Evolutionary conservation across 257 asterid genomes (phyloP).

Genomic region (Scutellaria galericulata): DNA sequence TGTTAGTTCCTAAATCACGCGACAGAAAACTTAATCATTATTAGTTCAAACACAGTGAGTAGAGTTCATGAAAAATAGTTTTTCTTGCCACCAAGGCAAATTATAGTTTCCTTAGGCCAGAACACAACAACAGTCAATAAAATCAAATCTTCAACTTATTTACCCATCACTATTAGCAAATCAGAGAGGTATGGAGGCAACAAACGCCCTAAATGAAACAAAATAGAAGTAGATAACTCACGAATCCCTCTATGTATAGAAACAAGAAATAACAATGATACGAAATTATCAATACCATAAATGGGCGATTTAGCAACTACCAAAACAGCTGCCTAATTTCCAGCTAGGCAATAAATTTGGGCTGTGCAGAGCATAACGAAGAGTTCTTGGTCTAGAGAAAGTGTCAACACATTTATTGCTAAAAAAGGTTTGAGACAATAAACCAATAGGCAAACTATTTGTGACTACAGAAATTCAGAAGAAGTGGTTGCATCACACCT

Average conservation of each 20-base stretch:
- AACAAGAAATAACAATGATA: constrained; percentile 7
- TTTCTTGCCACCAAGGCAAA: not conserved
- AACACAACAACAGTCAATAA: not conserved
- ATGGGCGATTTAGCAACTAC: not conserved
- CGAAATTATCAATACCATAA: constrained; percentile 7
- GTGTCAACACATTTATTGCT: not conserved
- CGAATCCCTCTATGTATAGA: not conserved
- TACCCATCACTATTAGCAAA: not conserved
- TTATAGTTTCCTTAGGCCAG: not conserved
- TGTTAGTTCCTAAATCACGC: constrained; percentile 5
- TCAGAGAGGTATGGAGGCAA: not conserved
- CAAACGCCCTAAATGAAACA: not conserved
- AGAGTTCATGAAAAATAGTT: constrained; percentile 11
- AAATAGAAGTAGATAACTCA: not conserved
- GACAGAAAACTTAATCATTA: not conserved
- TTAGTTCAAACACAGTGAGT: not conserved
- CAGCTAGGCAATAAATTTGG: not conserved
- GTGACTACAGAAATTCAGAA: not conserved
- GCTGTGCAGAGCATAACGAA: not conserved
- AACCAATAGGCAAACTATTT: not conserved
- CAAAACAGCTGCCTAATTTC: constrained; percentile 2
- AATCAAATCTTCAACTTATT: not conserved
- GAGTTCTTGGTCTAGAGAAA: not conserved
- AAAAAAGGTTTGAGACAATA: not conserved
- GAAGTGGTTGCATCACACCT: not conserved